Evolutionary conservation across 1,284 basidiomycete species (phyloP).

Genomic region (Moesziomyces aphidis): DNA sequence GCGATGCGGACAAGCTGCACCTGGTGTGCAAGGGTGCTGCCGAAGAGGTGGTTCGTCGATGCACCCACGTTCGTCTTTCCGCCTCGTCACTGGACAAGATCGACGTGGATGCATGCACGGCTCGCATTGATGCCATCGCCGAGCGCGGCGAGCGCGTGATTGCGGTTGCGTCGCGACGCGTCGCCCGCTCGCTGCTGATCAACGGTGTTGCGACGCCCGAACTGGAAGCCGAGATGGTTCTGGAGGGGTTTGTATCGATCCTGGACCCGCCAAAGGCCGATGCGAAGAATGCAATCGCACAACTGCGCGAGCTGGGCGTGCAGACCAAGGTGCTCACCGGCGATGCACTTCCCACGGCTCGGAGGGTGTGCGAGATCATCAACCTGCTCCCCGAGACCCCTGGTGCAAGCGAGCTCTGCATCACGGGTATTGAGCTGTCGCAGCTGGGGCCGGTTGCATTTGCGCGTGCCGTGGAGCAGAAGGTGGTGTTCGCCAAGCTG

Average conservation of each 20-base stretch:
- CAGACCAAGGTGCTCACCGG: neutral
- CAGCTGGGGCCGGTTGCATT: neutral
- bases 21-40: conserved; percentile 12
- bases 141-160: conserved; percentile 7
- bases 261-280: neutral
- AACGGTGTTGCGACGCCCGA: neutral
- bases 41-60: conserved; percentile 9
- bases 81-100: neutral
- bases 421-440: neutral
- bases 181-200: conserved; percentile 2
- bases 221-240: neutral
- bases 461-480: neutral
- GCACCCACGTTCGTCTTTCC: conserved; percentile 6
- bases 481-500: neutral
- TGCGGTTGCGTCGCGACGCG: conserved; percentile 5
- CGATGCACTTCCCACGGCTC: neutral
- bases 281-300: neutral
- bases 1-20: conserved; percentile 6
- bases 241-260: neutral
- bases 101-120: conserved; percentile 4
- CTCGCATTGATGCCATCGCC: conserved; percentile 6
- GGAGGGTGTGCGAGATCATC: neutral
- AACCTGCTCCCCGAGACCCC: neutral
- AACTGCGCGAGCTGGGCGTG: neutral
- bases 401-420: neutral